These are phyloP conservation scores for Irpex sp. DNA, from an alignment of 1,284 basidiomycete species.

Conservation along the genomic window DNA sequence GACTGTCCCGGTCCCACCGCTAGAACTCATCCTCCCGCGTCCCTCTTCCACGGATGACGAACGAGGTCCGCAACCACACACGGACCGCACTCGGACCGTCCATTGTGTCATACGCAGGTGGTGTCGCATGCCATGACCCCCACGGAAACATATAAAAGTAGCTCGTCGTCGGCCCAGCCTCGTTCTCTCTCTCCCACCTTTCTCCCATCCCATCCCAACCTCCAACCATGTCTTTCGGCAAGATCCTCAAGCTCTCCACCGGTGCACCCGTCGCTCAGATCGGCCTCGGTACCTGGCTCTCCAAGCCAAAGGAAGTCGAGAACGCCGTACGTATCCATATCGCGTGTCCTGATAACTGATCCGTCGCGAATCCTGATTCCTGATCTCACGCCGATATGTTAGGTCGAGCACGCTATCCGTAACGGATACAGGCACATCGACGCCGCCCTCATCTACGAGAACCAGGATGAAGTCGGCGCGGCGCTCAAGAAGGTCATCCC, in stretches of 20 bases:
- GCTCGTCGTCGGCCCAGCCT: not conserved
- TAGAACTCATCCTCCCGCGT: too few species aligned
- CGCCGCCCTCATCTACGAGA: slow-evolving; percentile 67
- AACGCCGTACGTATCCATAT: slow-evolving; percentile 46
- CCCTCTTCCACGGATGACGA: not conserved
- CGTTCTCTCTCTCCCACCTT: not conserved
- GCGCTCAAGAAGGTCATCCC: slow-evolving; percentile 76
- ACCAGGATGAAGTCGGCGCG: slow-evolving; percentile 70
- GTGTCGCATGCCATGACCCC: not conserved
- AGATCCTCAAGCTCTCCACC: slow-evolving; percentile 46
- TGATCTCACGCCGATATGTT: slow-evolving; percentile 2
- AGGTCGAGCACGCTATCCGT: slow-evolving; percentile 71
- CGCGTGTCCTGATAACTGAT: not conserved
- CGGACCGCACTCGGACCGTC: not conserved
- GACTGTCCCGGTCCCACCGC: too few species aligned
- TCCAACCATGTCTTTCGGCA: slow-evolving; percentile 57
- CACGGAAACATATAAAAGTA: not conserved
- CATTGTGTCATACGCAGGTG: not conserved
- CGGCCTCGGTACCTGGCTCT: slow-evolving; percentile 82
- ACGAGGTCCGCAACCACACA: not conserved
- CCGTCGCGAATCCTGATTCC: not conserved
- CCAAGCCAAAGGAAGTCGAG: slow-evolving; percentile 73
- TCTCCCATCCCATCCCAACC: not conserved
- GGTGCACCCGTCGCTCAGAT: slow-evolving; percentile 59
- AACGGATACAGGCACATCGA: slow-evolving; percentile 80